Percentiles rank a stretch among this genome's conserved stretches.
Conservation (phyloP, 768 basidiomycete species). For the Amanita molliuscula region DNA sequence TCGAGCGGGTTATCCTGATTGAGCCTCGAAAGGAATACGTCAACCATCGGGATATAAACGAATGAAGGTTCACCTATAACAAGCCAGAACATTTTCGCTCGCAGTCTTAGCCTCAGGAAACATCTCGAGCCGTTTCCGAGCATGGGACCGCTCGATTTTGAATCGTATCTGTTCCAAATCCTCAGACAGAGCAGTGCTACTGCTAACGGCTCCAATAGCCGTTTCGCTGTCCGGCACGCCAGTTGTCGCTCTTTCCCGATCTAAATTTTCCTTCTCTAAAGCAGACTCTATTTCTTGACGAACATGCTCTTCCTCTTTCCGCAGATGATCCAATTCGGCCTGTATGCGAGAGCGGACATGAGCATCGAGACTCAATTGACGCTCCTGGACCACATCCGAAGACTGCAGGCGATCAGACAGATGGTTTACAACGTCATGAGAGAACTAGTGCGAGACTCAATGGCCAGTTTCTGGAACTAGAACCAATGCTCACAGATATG, state of each 20-base stretch:
- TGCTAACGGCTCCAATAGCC: slow-evolving; percentile 35
- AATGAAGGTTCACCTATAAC: slow-evolving; percentile 50
- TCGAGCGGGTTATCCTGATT: slow-evolving; percentile 46
- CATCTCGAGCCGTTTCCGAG: slow-evolving; percentile 40
- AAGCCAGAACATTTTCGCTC: slow-evolving; percentile 54
- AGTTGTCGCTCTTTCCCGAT: slow-evolving; percentile 53
- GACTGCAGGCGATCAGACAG: slow-evolving; percentile 57
- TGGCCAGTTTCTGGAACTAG: neutral
- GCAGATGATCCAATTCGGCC: slow-evolving; percentile 54
- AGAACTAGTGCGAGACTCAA: slow-evolving; percentile 42
- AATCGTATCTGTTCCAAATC: slow-evolving; percentile 68
- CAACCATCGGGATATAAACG: slow-evolving; percentile 2
- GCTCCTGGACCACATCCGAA: slow-evolving; percentile 49
- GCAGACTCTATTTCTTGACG: slow-evolving; percentile 65
- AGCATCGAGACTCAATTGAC: slow-evolving; percentile 65
- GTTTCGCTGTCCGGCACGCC: slow-evolving; percentile 27
- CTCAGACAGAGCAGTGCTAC: slow-evolving; percentile 52
- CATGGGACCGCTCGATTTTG: slow-evolving; percentile 65
- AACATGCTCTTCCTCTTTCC: slow-evolving; percentile 59
- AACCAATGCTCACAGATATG: slow-evolving; percentile 32
- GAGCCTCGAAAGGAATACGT: slow-evolving; percentile 27
- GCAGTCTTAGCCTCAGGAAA: slow-evolving; percentile 46
- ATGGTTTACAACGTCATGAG: slow-evolving; percentile 72
- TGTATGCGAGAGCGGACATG: slow-evolving; percentile 67
- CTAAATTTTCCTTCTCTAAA: slow-evolving; percentile 82